Evolutionary conservation across 2,329 filamentous ascomycete genomes (phyloP).

Genomic region (Fusarium nisikadoi): DNA sequence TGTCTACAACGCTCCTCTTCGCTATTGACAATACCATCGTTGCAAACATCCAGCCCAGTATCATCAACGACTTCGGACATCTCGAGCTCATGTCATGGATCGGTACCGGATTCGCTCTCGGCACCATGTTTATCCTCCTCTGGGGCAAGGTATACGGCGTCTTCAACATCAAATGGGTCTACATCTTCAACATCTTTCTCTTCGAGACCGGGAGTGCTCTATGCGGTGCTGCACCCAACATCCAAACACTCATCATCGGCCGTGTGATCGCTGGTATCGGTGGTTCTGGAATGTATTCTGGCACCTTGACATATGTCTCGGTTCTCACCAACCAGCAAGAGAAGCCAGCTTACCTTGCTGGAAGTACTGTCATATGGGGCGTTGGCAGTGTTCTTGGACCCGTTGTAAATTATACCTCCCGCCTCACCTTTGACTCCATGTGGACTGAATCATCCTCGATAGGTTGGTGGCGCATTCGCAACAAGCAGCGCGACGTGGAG

Average conservation of each 20-base stretch:
- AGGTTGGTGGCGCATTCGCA: neutral
- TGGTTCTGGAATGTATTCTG: neutral
- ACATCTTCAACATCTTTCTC: neutral
- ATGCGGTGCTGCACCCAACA: neutral
- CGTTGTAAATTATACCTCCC: neutral
- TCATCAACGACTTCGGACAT: neutral
- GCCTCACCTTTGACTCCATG: accelerated
- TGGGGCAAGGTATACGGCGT: neutral
- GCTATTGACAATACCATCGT: neutral
- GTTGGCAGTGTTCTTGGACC: neutral
- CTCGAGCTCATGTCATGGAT: conserved; percentile 3
- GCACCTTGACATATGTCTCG: neutral
- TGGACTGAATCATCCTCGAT: too few relatives aligned
- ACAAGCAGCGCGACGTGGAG: neutral
- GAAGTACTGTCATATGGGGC: neutral
- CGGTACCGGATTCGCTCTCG: neutral
- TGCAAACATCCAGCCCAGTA: neutral
- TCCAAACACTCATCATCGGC: neutral
- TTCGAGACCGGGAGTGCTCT: neutral
- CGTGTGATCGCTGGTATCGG: neutral
- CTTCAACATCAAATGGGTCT: neutral
- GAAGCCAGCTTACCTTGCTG: neutral
- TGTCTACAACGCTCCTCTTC: neutral
- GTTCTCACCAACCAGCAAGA: neutral
- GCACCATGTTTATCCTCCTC: neutral